Evolutionary conservation across 345 rosid genomes (phyloP).

Genomic region (Eucalyptus viminalis): DNA sequence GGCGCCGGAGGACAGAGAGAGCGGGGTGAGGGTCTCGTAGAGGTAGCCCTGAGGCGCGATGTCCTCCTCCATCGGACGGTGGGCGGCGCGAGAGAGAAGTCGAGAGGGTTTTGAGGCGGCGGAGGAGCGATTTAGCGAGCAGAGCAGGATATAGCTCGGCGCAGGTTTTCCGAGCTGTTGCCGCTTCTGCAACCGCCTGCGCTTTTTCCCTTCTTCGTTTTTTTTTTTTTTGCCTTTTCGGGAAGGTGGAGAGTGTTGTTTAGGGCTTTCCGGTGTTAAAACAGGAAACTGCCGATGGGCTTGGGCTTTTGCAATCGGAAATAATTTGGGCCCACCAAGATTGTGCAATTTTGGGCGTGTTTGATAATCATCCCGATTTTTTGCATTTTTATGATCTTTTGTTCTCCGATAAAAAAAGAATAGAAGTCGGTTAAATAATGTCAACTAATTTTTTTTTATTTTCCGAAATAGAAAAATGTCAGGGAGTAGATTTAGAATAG

Average conservation of each 20-base stretch:
- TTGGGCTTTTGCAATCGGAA: neutral
- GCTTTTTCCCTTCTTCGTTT: neutral
- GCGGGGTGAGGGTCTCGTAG: slow-evolving; percentile 48
- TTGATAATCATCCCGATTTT: no score
- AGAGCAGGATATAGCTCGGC: neutral
- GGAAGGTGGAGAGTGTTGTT: neutral
- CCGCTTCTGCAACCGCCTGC: neutral
- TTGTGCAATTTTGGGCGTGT: neutral
- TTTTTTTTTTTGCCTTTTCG: neutral
- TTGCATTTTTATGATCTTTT: no score
- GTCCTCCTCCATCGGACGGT: slow-evolving; percentile 8
- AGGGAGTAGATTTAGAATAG: accelerated
- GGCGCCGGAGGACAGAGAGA: slow-evolving; percentile 8
- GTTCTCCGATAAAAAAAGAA: no score
- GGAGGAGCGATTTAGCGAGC: neutral
- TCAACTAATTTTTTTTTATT: no score
- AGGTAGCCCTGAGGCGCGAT: slow-evolving; percentile 9
- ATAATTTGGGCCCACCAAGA: neutral
- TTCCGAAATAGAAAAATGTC: accelerated
- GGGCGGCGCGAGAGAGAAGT: neutral
- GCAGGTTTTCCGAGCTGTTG: neutral
- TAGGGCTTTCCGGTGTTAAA: neutral
- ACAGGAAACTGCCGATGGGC: neutral
- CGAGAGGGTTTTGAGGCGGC: neutral
- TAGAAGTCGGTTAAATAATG: accelerated